Base-by-base conservation (phyloP, 2,329 filamentous ascomycete species). In the Magnaporthiopsis poae region DNA sequence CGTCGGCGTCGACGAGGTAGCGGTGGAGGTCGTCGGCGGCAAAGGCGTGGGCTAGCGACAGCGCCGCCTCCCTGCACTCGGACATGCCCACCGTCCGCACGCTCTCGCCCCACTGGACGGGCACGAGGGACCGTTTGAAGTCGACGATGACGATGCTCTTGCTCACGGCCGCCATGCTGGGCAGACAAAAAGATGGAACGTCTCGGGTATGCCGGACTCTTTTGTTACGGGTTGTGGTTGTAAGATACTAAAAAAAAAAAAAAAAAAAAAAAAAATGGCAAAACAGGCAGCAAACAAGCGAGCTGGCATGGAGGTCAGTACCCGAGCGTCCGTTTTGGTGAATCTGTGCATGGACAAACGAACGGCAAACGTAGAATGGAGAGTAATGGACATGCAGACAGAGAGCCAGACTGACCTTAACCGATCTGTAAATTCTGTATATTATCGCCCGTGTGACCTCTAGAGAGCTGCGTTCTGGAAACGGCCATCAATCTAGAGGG, bases 21-120 rank as follows among this genome's bases (percentile, higher is more conserved):
- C 85, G 82, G 69, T 88, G 87, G 69, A 92, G 84, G 67, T 90
- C 85, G 75, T 95, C 91, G 68, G 87, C 81, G 67, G 85, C 87
- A 79, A 96, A 95, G 69, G 91, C 88, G 74, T 91, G 86, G 62
- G 91, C 88, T 71, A 96, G 84, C 72, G 88, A 88, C 52, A 84
- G 79, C 33, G 88, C 90, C 39, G 90, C 90, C 74, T 87, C 84
- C 74, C 87, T 87, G 79, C 86, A 89, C 78, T 93, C 90, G 67
- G 82, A 79, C 73, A 88, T 83, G 69, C 80, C 80, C 70, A 93
- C 80, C 68, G 84, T 76, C 69, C 90, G 89, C 71, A 91, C 83
- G 65, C 80, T 77, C 70, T 82, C 79, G 68, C 82, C 81, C 82
- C 80, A 86, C 36, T 76, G 75, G 63, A 78, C 72, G n/a, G 84